Base-by-base conservation (phyloP, 2,329 filamentous ascomycete genomes). In the Colletotrichum tofieldiae region DNA sequence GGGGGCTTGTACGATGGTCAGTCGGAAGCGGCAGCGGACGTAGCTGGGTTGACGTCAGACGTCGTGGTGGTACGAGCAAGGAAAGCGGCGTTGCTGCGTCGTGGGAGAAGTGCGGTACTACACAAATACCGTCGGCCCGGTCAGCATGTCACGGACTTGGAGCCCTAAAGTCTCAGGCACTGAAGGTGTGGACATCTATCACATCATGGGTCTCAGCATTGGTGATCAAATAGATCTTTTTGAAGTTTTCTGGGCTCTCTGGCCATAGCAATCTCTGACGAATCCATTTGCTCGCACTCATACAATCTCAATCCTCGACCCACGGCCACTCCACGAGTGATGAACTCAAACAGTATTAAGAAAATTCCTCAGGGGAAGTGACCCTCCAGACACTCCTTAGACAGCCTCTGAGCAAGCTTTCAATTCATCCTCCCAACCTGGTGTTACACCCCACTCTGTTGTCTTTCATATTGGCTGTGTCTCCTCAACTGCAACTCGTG, bases 171-270 rank as follows among this genome's bases (percentile, higher is more conserved):
- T 23, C 1, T 16, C 26, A 23, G 32, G 23, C 11, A 5, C 35
- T 18, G 35, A n/a, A n/a, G 3, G 20, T n/a, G n/a, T 58, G n/a
- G 7, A 12, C 35, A 41, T 23, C n/a, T n/a, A 18, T 39, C 54
- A 41, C 54, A 11, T 41, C 20, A 26, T 43, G 23, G 49, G 20
- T 45, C 26, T 26, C 7, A 6, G 9, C 51, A 16, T 43, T 63
- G 68, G 56, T 68, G 65, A 71, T 59, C 51, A 54, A 32, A 63
- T 43, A 41, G 43, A 71, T 67, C 69, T 68, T 67, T 67, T 47
- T 39, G 3, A 51, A 20, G 16, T 71, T 68, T 71, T 67, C 43
- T 51, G 35, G 11, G 56, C 35, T 45, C 29, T 12, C 9, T 41
- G 62, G 35, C 49, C 26, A 39, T 61, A 4, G 14, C 20, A 29